phyloP scores from a whole-genome alignment of 1,284 basidiomycete species.

The Rugosomyces carneus region DNA sequence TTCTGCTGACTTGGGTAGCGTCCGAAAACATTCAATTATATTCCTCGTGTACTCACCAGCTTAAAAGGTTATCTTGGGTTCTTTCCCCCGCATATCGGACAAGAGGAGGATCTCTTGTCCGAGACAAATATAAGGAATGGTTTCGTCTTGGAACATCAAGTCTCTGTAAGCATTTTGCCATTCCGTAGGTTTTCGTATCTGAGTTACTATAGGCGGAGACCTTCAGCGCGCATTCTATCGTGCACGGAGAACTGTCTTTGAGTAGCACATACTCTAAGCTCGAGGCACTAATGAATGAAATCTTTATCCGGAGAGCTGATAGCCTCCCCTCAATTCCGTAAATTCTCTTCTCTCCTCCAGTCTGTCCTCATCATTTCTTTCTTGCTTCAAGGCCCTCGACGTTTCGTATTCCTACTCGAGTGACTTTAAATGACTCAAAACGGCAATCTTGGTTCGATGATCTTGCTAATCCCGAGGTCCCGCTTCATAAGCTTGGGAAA shows the following conservation, averaged over 20 bases:
- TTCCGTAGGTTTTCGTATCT: conserved; percentile 1
- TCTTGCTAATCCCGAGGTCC: conserved; percentile 84
- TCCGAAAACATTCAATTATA: background rate
- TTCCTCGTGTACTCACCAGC: conserved; percentile 4
- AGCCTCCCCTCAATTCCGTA: conserved; percentile 56
- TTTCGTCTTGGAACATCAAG: conserved; percentile 52
- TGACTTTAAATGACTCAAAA: conserved; percentile 87
- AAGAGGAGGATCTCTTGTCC: conserved; percentile 82
- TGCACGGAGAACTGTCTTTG: conserved; percentile 46
- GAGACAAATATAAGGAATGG: conserved; percentile 78
- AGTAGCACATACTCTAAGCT: conserved; percentile 58
- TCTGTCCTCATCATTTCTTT: background rate
- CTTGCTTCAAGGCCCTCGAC: conserved; percentile 50
- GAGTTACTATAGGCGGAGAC: conserved; percentile 49
- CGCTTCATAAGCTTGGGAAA: conserved; percentile 82
- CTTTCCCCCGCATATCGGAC: conserved; percentile 75
- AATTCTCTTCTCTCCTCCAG: conserved; percentile 22
- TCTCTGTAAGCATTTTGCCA: conserved; percentile 44
- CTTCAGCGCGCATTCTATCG: conserved; percentile 50
- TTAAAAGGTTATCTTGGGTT: conserved; percentile 79
- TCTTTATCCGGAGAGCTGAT: conserved; percentile 62
- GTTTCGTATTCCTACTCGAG: conserved; percentile 82
- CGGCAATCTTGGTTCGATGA: conserved; percentile 88
- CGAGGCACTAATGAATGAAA: conserved; percentile 75
- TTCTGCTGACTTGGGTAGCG: conserved; percentile 61